Base-by-base conservation (phyloP, 805 yeast genomes). In the Candida michaelii region DNA sequence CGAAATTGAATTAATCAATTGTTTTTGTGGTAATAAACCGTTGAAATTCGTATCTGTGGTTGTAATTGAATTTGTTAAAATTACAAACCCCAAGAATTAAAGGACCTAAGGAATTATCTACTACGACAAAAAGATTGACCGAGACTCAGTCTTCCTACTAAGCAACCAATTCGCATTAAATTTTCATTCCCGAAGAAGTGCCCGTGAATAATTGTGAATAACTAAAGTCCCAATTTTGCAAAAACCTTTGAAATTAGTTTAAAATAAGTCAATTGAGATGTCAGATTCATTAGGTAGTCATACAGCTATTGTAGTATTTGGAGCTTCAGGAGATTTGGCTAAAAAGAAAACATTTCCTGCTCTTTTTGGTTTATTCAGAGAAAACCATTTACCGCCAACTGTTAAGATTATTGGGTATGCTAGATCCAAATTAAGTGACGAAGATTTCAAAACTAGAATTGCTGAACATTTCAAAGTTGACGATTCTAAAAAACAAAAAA, bases 291-390 rank as follows among this genome's bases (percentile, higher is more conserved):
- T 85, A 62, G 81, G 77, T 46, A 79, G 83, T 49, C 69, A 85
- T 65, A 82, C 87, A 7, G 73, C 80, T 32, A 74, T 90, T 55
- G 87, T 83, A 19, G 95, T 90, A 23, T 85, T 89, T 55, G 97
- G 97, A 40, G 97, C 97, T 33, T 86, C 95, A 16, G 97, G 97
- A 40, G 97, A 90, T 63, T 73, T 90, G 51, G 96, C 97, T 43
- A 89, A 88, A 71, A 90, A 90, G 82, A 90, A 90, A 71, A 90
- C 97, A 2, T 89, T 87, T 67, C 95, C 95, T 8, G 91, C 93
- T 3, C 66, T 86, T 15, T 85, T 85, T 55, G 95, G 93, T 9
- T 73, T 86, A 29, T 62, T 36, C 45, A 51, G 65, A 50, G 73
- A 90, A 60, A 96, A 95, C 30, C 81, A 80, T 51, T 72, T 91